Percentiles rank a stretch among this genome's conserved stretches.
phyloP scores from a whole-genome alignment of 2,329 filamentous ascomycete genomes.

The Sporothrix protearum region DNA sequence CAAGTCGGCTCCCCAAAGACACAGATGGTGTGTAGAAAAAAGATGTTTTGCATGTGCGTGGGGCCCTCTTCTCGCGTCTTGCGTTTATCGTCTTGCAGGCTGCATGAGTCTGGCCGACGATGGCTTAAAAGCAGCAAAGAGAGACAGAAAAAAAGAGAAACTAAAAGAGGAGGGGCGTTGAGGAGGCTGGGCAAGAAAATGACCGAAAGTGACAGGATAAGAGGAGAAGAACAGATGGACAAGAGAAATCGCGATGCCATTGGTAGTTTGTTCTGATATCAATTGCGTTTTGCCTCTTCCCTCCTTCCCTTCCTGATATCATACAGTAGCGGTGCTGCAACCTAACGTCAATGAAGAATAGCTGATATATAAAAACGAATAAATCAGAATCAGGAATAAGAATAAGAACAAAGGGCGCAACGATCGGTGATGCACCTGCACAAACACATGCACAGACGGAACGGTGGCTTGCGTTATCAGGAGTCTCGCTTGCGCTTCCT shows the following conservation, averaged over 20 bases:
- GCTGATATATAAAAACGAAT: not conserved
- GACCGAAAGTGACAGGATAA: not conserved
- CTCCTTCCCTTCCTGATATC: not conserved
- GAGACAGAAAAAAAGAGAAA: not conserved
- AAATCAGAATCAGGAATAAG: not conserved
- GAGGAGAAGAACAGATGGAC: not conserved
- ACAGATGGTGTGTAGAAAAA: not conserved
- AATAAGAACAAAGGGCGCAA: not conserved
- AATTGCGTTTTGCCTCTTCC: not conserved
- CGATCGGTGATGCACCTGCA: not conserved
- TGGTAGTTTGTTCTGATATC: not conserved
- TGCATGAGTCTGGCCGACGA: not conserved
- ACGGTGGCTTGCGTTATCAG: slow-evolving; percentile 1
- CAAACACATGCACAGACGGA: not conserved
- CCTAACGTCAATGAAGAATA: not conserved
- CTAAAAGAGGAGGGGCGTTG: not conserved
- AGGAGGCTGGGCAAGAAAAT: not conserved
- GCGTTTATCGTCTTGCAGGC: slow-evolving; percentile 5
- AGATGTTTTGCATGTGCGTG: slow-evolving; percentile 5
- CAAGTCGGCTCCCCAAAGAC: not conserved
- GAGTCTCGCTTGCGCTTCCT: not conserved
- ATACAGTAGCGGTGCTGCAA: slow-evolving; percentile 7
- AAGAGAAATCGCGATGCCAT: not conserved
- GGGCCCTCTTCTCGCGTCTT: not conserved
- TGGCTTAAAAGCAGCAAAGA: not conserved